phyloP scores from a whole-genome alignment of 352 stramenopile genomes.

The Phytophthora citrophthora region DNA sequence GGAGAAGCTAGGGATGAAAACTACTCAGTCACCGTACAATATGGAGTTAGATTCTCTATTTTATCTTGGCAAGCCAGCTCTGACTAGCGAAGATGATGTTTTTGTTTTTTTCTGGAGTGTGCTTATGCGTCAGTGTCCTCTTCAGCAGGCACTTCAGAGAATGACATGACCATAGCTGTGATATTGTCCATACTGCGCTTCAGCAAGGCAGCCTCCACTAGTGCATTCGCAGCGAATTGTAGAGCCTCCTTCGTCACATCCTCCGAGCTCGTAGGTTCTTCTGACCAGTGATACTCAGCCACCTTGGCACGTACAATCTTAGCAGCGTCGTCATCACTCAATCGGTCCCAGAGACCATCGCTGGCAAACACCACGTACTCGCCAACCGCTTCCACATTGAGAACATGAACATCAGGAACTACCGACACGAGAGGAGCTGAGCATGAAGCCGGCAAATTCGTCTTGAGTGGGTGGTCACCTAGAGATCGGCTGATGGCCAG shows the following conservation, averaged over 20 bases:
- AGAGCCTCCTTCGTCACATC: slow-evolving; percentile 56
- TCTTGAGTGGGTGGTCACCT: slow-evolving; percentile 83
- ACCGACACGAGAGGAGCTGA: slow-evolving; percentile 72
- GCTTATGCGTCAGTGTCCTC: slow-evolving; percentile 22
- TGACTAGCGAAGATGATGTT: slow-evolving; percentile 23
- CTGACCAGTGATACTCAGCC: slow-evolving; percentile 45
- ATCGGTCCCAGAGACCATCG: slow-evolving; percentile 81
- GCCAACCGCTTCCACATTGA: slow-evolving; percentile 59
- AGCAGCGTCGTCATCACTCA: slow-evolving; percentile 73
- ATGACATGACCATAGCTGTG: slow-evolving; percentile 79
- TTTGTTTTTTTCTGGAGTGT: neutral
- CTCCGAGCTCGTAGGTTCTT: slow-evolving; percentile 13
- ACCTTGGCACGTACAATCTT: slow-evolving; percentile 64
- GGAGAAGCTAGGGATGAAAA: slow-evolving; percentile 11
- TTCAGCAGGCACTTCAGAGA: slow-evolving; percentile 32
- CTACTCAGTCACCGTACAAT: slow-evolving; percentile 26
- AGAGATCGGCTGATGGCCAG: slow-evolving; percentile 81
- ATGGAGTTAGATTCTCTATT: slow-evolving; percentile 37
- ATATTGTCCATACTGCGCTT: slow-evolving; percentile 88
- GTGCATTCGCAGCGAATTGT: slow-evolving; percentile 60
- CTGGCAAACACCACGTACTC: slow-evolving; percentile 80
- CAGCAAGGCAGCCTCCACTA: slow-evolving; percentile 69
- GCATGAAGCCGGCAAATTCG: slow-evolving; percentile 62
- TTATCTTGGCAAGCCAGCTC: slow-evolving; percentile 23
- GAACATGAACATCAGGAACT: slow-evolving; percentile 70